Conservation (phyloP, 139 green algal genomes). For the Chlamydomonas schloesseri region DNA sequence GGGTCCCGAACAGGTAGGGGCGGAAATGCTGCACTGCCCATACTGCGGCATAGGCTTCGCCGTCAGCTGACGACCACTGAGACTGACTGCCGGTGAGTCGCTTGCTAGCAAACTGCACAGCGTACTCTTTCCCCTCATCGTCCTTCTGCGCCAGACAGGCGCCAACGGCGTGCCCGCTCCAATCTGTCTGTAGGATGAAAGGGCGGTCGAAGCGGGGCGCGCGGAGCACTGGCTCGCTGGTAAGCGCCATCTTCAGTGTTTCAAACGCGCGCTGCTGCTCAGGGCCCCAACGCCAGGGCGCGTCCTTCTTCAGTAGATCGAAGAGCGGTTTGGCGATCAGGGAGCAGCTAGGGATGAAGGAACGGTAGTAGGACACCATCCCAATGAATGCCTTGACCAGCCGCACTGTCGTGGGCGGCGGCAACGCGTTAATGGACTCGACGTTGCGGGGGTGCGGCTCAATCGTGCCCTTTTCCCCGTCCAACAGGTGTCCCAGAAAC, state of each 20-base stretch:
- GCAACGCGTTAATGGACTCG: neutral
- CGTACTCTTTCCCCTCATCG: neutral
- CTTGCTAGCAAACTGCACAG: neutral
- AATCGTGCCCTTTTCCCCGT: neutral
- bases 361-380: neutral
- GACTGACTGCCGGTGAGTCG: neutral
- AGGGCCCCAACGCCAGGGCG: neutral
- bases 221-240: neutral
- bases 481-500: neutral
- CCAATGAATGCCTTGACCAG: neutral
- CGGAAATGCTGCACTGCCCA: conserved; percentile 42
- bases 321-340: neutral
- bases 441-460: neutral
- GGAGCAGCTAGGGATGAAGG: neutral
- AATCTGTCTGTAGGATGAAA: neutral
- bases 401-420: neutral
- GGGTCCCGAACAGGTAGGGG: conserved; percentile 40
- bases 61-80: conserved; percentile 36
- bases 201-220: neutral
- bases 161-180: neutral
- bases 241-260: neutral
- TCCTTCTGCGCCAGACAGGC: neutral
- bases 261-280: neutral
- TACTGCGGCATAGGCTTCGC: conserved; percentile 32
- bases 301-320: neutral